A percentile compares a stretch with the other conserved stretches of the same genome.
phyloP scores from a whole-genome alignment of 768 basidiomycete genomes.

The Hygrocybe coccinea region DNA sequence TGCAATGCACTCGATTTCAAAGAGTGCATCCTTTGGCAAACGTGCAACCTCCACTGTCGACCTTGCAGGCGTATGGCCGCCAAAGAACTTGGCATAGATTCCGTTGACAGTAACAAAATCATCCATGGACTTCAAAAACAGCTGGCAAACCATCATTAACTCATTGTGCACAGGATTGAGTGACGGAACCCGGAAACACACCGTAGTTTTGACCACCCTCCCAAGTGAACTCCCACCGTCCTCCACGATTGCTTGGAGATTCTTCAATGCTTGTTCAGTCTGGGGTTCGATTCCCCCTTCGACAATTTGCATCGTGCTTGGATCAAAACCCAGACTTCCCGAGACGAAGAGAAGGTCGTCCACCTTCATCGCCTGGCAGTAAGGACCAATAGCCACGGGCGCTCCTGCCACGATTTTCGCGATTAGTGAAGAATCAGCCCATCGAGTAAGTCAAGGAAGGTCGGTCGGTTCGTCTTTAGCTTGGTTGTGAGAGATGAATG shows the following conservation, averaged over 20 bases:
- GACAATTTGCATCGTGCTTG: slow-evolving; percentile 65
- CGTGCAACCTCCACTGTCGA: slow-evolving; percentile 87
- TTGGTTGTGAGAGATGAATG: not conserved
- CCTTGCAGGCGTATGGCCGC: slow-evolving; percentile 86
- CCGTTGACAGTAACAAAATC: slow-evolving; percentile 82
- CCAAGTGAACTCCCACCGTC: slow-evolving; percentile 73
- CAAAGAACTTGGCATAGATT: slow-evolving; percentile 81
- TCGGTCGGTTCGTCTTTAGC: not conserved
- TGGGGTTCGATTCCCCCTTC: slow-evolving; percentile 73
- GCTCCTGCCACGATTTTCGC: slow-evolving; percentile 45
- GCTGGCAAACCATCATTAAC: slow-evolving; percentile 40
- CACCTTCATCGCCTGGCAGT: slow-evolving; percentile 80
- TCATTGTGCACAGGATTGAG: not conserved
- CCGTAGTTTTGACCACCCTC: slow-evolving; percentile 89
- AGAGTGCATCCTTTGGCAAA: slow-evolving; percentile 84
- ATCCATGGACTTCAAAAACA: slow-evolving; percentile 89
- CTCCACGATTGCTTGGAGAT: slow-evolving; percentile 78
- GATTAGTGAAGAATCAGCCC: not conserved
- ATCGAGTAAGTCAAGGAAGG: not conserved
- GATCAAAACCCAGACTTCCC: slow-evolving; percentile 82
- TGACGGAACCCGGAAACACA: slow-evolving; percentile 34
- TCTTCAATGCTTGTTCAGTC: slow-evolving; percentile 78
- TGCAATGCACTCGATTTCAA: slow-evolving; percentile 89
- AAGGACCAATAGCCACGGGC: slow-evolving; percentile 78
- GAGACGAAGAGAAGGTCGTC: slow-evolving; percentile 85